Evolutionary conservation across 2,329 filamentous ascomycete genomes (phyloP).

Genomic region (Scedosporium minutisporum): DNA sequence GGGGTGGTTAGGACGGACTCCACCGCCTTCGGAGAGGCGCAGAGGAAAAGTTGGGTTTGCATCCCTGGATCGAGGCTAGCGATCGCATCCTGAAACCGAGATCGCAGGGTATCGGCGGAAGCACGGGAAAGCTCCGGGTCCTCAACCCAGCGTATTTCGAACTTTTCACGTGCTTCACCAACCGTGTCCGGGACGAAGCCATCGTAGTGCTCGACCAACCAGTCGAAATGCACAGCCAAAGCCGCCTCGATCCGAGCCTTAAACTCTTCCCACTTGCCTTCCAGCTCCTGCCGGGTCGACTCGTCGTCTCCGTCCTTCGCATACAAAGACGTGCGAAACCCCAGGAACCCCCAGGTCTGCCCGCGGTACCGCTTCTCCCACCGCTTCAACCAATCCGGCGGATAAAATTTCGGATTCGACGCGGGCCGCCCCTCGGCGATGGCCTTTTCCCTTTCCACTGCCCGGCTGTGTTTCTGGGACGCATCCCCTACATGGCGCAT

Average conservation of each 20-base stretch:
- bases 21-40: conserved; percentile 11
- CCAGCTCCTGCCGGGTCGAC: not conserved
- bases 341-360: conserved; percentile 10
- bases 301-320: not conserved
- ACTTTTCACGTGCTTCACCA: conserved; percentile 7
- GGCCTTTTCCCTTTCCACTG: not conserved
- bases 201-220: conserved; percentile 5
- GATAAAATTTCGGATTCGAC: conserved; percentile 1
- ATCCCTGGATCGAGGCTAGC: conserved; percentile 2
- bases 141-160: conserved; percentile 12
- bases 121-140: conserved; percentile 5
- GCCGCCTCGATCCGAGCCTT: conserved; percentile 6
- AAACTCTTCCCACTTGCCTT: conserved; percentile 8
- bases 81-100: conserved; percentile 1
- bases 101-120: conserved; percentile 4
- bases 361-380: conserved; percentile 7
- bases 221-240: conserved; percentile 8
- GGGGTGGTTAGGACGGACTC: conserved; percentile 7
- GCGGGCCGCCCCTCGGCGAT: conserved; percentile 6
- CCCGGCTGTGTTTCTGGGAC: not conserved
- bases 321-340: conserved; percentile 9
- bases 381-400: conserved; percentile 9
- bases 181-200: conserved; percentile 8
- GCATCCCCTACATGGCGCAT: not conserved
- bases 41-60: conserved; percentile 10